Conservation (phyloP, 176 grass and related monocot genomes). For the Aegilops bicornis region DNA sequence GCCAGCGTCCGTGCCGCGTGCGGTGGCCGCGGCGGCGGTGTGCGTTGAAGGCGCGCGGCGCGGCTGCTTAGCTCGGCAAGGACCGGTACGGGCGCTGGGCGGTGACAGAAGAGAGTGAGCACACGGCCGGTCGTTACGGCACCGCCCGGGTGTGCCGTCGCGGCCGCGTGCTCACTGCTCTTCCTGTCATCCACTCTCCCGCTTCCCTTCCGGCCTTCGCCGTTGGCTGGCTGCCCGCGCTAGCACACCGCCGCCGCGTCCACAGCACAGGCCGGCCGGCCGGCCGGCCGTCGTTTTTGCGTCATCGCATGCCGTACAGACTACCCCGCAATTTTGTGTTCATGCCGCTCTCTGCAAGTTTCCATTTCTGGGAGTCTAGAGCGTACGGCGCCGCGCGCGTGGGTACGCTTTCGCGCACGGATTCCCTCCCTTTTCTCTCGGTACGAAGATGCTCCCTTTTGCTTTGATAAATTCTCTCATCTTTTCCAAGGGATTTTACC, state of each 20-base stretch:
- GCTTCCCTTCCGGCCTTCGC: not conserved
- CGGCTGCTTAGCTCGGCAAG: not conserved
- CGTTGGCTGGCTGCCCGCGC: not conserved
- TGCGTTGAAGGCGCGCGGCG: not conserved
- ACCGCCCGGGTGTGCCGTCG: slow-evolving; percentile 56
- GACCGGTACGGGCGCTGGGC: not conserved
- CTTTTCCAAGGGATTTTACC: slow-evolving; percentile 27
- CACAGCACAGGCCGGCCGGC: slow-evolving; percentile 18
- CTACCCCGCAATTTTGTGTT: not conserved
- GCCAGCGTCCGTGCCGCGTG: not conserved
- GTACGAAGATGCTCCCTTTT: slow-evolving; percentile 6
- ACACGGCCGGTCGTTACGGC: slow-evolving; percentile 61
- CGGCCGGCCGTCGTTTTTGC: not conserved
- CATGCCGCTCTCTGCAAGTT: not conserved
- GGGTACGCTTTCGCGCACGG: slow-evolving; percentile 24
- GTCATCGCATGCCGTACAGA: slow-evolving; percentile 29
- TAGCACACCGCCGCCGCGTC: slow-evolving; percentile 4
- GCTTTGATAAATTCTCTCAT: slow-evolving; percentile 9
- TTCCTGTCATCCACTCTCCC: slow-evolving; percentile 46
- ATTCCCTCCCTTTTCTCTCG: slow-evolving; percentile 37
- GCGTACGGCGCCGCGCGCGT: slow-evolving; percentile 33
- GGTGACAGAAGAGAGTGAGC: slow-evolving; percentile 84
- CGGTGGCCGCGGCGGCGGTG: slow-evolving; percentile 20
- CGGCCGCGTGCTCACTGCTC: slow-evolving; percentile 69
- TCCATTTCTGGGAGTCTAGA: slow-evolving; percentile 31